These are phyloP conservation scores for Plasmodium gallinaceum DNA, from an alignment of 169 alveolate genomes.

Conservation along the genomic window DNA sequence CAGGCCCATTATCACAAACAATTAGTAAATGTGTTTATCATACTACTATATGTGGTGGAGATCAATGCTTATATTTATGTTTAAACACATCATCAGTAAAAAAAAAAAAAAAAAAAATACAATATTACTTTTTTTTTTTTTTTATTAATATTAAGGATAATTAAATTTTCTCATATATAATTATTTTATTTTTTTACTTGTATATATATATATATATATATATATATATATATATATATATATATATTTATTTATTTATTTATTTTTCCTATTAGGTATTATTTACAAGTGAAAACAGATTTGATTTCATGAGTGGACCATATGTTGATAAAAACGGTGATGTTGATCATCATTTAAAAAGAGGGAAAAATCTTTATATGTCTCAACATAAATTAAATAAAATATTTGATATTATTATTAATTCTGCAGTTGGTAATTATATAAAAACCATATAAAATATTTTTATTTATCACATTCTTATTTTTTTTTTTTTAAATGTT, in stretches of 20 bases:
- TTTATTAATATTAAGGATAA: too few relatives aligned
- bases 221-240: neutral
- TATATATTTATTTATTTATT: neutral
- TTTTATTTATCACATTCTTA: neutral
- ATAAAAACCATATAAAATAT: neutral
- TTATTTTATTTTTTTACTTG: too few relatives aligned
- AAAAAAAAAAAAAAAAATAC: neutral
- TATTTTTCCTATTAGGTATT: constrained; percentile 15
- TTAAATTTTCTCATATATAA: too few relatives aligned
- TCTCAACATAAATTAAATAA: constrained; percentile 37
- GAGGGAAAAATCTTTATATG: constrained; percentile 62
- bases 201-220: neutral
- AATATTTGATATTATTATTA: constrained; percentile 42
- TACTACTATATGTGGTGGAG: constrained; percentile 70
- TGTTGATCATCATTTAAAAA: constrained; percentile 42
- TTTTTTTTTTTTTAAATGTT: too few relatives aligned
- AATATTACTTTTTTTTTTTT: too few relatives aligned
- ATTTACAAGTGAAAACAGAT: constrained; percentile 53
- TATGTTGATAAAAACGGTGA: constrained; percentile 74
- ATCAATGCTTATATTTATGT: constrained; percentile 51
- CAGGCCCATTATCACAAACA: constrained; percentile 37
- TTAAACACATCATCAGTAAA: constrained; percentile 68
- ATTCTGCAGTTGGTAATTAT: constrained; percentile 58
- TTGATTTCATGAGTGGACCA: constrained; percentile 47
- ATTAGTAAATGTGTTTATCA: constrained; percentile 66